These are phyloP conservation scores for Gastrodia elata DNA, from an alignment of 106 monocot genomes.

Conservation along the genomic window DNA sequence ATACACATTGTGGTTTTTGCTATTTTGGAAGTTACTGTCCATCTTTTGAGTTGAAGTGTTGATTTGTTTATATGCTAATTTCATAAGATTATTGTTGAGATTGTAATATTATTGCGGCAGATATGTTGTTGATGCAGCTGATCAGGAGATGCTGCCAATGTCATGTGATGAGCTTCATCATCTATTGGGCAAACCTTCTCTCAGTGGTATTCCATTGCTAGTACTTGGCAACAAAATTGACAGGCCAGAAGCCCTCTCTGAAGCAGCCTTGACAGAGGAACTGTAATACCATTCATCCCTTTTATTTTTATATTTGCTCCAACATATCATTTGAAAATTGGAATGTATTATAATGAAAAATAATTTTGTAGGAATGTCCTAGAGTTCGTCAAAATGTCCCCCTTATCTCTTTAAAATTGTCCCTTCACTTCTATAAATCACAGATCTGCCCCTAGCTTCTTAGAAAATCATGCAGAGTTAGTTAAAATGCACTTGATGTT, in stretches of 20 bases:
- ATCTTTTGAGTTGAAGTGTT: too few species aligned
- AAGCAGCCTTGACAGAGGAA: slow-evolving; percentile 45
- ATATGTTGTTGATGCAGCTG: slow-evolving; percentile 94
- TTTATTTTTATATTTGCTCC: background rate
- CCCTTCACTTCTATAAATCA: too few species aligned
- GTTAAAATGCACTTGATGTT: too few species aligned
- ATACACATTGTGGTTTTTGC: too few species aligned
- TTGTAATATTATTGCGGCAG: slow-evolving; percentile 29
- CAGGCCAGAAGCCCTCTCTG: slow-evolving; percentile 63
- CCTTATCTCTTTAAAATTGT: too few species aligned
- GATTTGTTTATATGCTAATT: too few species aligned
- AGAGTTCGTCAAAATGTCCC: too few species aligned
- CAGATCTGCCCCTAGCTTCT: too few species aligned
- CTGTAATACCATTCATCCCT: slow-evolving; percentile 41
- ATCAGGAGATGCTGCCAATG: slow-evolving; percentile 66
- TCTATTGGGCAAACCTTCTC: slow-evolving; percentile 77
- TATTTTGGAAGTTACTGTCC: too few species aligned
- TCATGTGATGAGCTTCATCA: slow-evolving; percentile 89
- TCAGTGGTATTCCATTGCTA: slow-evolving; percentile 83
- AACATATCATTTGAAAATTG: background rate
- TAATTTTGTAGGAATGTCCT: too few species aligned
- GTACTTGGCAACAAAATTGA: slow-evolving; percentile 94
- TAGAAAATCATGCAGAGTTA: too few species aligned
- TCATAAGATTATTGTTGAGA: background rate
- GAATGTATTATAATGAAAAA: too few species aligned